Conservation (phyloP, 129 eudicot genomes). For the Chrysanthemum lavandulifolium region DNA sequence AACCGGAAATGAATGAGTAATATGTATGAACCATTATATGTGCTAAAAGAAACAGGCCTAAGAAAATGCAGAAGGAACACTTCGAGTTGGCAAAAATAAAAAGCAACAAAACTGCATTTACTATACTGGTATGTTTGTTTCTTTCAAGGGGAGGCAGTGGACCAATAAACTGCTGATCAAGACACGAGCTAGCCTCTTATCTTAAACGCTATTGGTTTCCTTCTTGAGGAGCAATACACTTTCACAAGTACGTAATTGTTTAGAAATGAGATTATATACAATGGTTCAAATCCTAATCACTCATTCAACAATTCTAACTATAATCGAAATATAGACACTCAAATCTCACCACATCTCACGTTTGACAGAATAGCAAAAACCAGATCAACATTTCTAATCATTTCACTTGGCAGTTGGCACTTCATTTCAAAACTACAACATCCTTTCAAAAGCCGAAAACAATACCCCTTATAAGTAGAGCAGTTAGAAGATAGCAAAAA, state of each 20-base stretch:
- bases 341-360: conserved; percentile 3
- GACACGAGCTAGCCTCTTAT: too few species aligned
- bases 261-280: not conserved
- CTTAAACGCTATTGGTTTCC: too few species aligned
- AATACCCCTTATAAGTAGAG: not conserved
- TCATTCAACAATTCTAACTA: conserved; percentile 1
- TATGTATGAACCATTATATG: not conserved
- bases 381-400: not conserved
- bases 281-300: not conserved
- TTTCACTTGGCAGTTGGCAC: not conserved
- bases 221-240: too few species aligned
- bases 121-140: not conserved
- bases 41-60: conserved; percentile 6
- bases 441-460: not conserved
- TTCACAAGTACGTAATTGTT: too few species aligned
- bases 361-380: not conserved
- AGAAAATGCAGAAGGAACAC: not conserved
- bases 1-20: not conserved
- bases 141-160: too few species aligned
- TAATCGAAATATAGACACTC: not conserved
- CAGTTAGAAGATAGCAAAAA: too few species aligned
- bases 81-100: not conserved
- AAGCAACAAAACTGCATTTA: conserved; percentile 3
- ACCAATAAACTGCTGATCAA: too few species aligned
- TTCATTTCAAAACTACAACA: conserved; percentile 1